A percentile compares a stretch with the other conserved stretches of the same genome.
Conservation (phyloP, 306 rosid genomes). For the Fragaria nilgerrensis region DNA sequence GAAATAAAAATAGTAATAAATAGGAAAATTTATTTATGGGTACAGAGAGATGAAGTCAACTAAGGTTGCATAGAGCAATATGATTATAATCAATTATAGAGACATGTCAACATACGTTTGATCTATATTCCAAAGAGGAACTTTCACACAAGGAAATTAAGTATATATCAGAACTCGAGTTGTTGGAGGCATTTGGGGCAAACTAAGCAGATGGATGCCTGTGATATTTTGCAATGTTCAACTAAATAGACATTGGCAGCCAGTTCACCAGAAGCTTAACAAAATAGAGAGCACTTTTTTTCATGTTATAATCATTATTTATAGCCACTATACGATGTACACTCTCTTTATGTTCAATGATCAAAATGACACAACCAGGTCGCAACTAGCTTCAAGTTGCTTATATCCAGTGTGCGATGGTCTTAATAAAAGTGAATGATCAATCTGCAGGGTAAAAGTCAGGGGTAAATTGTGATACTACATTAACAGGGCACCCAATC, state of each 20-base stretch:
- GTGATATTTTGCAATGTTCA: background rate
- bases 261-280: background rate
- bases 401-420: background rate
- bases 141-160: too few species aligned
- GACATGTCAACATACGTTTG: background rate
- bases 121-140: background rate
- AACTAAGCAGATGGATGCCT: background rate
- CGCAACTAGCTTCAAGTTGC: background rate
- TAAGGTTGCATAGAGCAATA: background rate
- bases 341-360: background rate
- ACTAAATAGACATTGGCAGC: background rate
- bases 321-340: background rate
- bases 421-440: background rate
- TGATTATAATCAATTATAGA: background rate
- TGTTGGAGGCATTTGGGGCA: background rate
- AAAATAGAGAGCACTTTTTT: background rate
- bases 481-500: background rate
- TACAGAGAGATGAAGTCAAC: background rate
- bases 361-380: background rate
- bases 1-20: background rate
- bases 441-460: background rate
- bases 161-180: background rate
- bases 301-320: background rate
- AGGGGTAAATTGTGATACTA: background rate
- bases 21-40: background rate